Percentiles rank a stretch among this genome's conserved stretches.
Evolutionary conservation across 257 asterid species (phyloP).

Genomic region (Misopates orontium): DNA sequence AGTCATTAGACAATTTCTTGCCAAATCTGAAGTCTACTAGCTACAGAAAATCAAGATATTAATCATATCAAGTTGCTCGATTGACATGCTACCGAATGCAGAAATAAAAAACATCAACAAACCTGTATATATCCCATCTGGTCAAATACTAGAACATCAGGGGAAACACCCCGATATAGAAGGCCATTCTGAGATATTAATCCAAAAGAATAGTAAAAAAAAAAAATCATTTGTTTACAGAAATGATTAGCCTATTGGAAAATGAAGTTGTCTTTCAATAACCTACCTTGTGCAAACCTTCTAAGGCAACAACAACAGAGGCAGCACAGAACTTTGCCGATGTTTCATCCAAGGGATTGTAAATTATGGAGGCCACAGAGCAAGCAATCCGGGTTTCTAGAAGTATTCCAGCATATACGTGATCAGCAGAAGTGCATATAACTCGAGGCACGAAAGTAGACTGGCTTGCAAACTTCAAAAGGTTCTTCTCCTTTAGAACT

Average conservation of each 20-base stretch:
- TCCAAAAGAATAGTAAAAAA: constrained; percentile 20
- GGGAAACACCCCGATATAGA: constrained; percentile 84
- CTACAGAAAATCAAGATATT: constrained; percentile 47
- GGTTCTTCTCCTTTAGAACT: constrained; percentile 73
- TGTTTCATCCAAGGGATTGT: constrained; percentile 66
- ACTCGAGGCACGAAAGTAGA: constrained; percentile 71
- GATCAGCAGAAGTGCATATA: constrained; percentile 80
- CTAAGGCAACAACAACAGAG: constrained; percentile 69
- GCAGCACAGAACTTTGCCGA: constrained; percentile 90
- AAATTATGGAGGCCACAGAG: constrained; percentile 62
- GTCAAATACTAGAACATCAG: constrained; percentile 74
- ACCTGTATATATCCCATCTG: constrained; percentile 86
- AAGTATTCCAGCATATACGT: constrained; percentile 70
- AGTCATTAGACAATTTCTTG: constrained; percentile 67
- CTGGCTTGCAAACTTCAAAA: constrained; percentile 50
- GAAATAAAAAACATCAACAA: constrained; percentile 24
- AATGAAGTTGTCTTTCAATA: constrained; percentile 25
- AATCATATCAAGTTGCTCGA: constrained; percentile 23
- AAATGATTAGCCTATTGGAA: not conserved
- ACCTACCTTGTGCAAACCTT: constrained; percentile 79
- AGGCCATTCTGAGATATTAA: constrained; percentile 57
- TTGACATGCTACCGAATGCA: constrained; percentile 12
- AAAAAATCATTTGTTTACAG: constrained; percentile 15
- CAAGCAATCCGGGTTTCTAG: constrained; percentile 72
- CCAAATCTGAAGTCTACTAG: constrained; percentile 95